A percentile compares a stretch with the other conserved stretches of the same genome.
Evolutionary conservation across 2,329 filamentous ascomycete species (phyloP).

Genomic region (Cryoendolithus antarcticus): DNA sequence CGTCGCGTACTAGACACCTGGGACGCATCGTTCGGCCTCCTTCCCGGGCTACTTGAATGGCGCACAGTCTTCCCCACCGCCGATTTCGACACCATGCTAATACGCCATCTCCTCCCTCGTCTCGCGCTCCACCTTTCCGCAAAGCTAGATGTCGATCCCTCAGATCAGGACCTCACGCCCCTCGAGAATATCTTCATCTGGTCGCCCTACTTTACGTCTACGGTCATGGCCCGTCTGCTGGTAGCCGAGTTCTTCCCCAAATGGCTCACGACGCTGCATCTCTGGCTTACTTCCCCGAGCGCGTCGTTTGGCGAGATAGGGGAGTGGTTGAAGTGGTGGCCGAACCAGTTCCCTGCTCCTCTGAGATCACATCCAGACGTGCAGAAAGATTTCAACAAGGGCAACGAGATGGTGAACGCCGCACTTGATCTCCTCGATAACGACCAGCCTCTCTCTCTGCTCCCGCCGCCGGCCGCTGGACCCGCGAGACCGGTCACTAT

Average conservation of each 20-base stretch:
- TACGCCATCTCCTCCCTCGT: conserved; percentile 47
- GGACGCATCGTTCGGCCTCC: conserved; percentile 40
- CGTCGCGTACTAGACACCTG: conserved; percentile 44
- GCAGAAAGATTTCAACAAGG: conserved; percentile 44
- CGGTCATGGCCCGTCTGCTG: conserved; percentile 62
- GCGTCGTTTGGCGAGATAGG: conserved; percentile 47
- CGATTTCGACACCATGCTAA: conserved; percentile 44
- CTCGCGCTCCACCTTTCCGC: conserved; percentile 42
- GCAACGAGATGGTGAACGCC: conserved; percentile 43
- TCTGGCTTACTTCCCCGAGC: conserved; percentile 43
- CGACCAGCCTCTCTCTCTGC: conserved; percentile 28
- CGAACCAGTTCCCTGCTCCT: conserved; percentile 38
- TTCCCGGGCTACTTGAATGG: conserved; percentile 44
- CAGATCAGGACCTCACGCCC: conserved; percentile 65
- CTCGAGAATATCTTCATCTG: conserved; percentile 66
- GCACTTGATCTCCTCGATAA: conserved; percentile 45
- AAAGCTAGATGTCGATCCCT: conserved; percentile 49
- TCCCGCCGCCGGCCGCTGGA: conserved; percentile 32
- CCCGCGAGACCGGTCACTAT: conserved; percentile 22
- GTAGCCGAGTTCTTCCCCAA: conserved; percentile 74
- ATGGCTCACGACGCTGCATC: conserved; percentile 60
- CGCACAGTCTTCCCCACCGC: conserved; percentile 37
- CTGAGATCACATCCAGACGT: conserved; percentile 40
- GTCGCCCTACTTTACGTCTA: conserved; percentile 54
- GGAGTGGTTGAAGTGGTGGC: conserved; percentile 51